phyloP scores from a whole-genome alignment of 2,329 filamentous ascomycete species.

The Pseudonectria buxi region DNA sequence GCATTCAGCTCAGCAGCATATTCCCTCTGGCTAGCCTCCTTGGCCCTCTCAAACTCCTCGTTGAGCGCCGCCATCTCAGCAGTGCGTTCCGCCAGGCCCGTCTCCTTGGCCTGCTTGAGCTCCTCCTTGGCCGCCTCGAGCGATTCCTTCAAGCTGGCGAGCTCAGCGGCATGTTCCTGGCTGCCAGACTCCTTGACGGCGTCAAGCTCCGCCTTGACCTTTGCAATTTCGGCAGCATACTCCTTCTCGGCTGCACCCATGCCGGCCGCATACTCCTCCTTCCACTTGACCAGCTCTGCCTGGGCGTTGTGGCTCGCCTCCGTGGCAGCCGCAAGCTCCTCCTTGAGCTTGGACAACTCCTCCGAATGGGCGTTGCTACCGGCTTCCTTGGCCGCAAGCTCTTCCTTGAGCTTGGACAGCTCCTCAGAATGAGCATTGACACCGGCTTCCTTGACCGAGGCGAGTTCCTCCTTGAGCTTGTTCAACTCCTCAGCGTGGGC shows the following conservation, averaged over 20 bases:
- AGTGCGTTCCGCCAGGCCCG: not conserved
- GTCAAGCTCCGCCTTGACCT: not conserved
- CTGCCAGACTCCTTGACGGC: not conserved
- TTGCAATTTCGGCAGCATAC: not conserved
- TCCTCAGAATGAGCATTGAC: no score
- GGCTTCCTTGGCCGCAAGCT: not conserved
- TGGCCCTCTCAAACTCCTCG: not conserved
- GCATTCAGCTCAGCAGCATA: slow-evolving; percentile 21
- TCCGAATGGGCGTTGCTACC: no score
- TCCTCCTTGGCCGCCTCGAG: not conserved
- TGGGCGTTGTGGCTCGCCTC: not conserved
- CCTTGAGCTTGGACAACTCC: not conserved
- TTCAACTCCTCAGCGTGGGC: not conserved
- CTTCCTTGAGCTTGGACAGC: no score
- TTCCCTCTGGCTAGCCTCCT: not conserved
- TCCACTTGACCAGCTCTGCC: slow-evolving; percentile 1
- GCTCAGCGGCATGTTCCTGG: not conserved
- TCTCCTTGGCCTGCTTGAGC: not conserved
- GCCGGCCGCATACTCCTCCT: not conserved
- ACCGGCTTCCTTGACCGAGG: not conserved
- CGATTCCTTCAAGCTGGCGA: not conserved
- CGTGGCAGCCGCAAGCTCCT: slow-evolving; percentile 18
- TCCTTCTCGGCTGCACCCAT: not conserved
- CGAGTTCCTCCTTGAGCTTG: not conserved
- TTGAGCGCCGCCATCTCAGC: not conserved